Base-by-base conservation (phyloP, 2,329 filamentous ascomycete species). In the Endothia cerciana region DNA sequence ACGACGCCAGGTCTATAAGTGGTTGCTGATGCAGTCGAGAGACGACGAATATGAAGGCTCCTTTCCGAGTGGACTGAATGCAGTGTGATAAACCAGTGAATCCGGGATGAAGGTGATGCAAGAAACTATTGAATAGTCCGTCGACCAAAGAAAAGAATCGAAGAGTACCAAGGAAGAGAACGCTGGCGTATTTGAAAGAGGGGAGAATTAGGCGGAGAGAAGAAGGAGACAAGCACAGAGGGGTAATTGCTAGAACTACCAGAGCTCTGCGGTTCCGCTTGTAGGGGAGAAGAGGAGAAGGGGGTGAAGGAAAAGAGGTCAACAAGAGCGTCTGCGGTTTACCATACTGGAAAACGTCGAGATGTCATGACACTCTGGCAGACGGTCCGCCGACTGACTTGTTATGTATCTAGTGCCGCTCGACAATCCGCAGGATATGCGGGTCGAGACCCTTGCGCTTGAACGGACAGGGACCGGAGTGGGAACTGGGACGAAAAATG, bases 171-270 rank as follows among this genome's bases (percentile, higher is more conserved):
- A 49, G 57, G 67, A 64, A 65, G 51, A 57, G 63, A 58, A 65
- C 63, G 66, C 66, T 63, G 63, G 63, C 66, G 66, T 56, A 60
- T 36, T 56, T 40, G 4, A 19, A 17, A 19, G 17, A 36, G 33
- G 13, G 33, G 28, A n/a, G 69, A 64, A 38, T 45, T 61, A 63
- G 45, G 36, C 22, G 47, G 56, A 67, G 15, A 68, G 69, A 60
- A 68, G 69, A 66, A 65, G 68, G 68, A 70, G 59, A 62, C 63
- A 68, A 51, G 60, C 63, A 62, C 62, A 55, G 63, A 65, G 69
- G 57, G 69, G 70, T 70, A 73, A 74, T 73, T 73, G 71, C 72
- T 69, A 74, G 77, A 81, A 79, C 81, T 83, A 76, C 81, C 81
- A 77, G 82, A 83, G 82, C 79, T 81, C 77, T 79, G 79, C 75